These are phyloP conservation scores for Leucocoprinus sp. DNA, from an alignment of 768 basidiomycete species.

Conservation along the genomic window DNA sequence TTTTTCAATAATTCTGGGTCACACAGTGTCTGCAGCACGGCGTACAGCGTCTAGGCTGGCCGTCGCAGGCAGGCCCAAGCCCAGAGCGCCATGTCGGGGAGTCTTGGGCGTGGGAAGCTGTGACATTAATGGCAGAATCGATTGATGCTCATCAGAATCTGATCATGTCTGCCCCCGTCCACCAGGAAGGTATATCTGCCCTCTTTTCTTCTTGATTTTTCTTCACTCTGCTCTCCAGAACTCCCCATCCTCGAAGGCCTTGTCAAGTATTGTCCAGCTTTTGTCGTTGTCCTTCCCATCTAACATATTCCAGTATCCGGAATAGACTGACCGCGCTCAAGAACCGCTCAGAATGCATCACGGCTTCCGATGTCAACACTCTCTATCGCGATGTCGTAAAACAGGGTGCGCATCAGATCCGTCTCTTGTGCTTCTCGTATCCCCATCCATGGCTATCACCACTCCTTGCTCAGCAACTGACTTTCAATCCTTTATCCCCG, in stretches of 20 bases:
- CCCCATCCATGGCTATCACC: not conserved
- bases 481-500: conserved; percentile 7
- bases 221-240: conserved; percentile 39
- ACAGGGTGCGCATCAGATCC: conserved; percentile 53
- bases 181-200: conserved; percentile 61
- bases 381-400: conserved; percentile 92
- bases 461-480: conserved; percentile 1
- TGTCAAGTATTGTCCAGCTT: conserved; percentile 55
- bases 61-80: too few species aligned
- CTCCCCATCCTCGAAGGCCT: conserved; percentile 90
- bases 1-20: too few species aligned
- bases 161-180: conserved; percentile 60
- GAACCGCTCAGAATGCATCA: conserved; percentile 88
- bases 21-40: conserved; percentile 17
- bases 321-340: conserved; percentile 92
- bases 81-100: not conserved
- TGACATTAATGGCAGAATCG: conserved; percentile 10
- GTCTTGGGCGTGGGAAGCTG: conserved; percentile 22
- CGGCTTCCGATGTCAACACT: conserved; percentile 84
- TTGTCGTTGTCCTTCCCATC: conserved; percentile 15
- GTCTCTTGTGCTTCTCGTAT: not conserved
- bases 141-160: not conserved
- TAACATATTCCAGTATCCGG: conserved; percentile 57
- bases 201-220: conserved; percentile 9
- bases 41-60: conserved; percentile 17